phyloP scores from a whole-genome alignment of 805 yeast genomes.

The Starmerella kuoi region DNA sequence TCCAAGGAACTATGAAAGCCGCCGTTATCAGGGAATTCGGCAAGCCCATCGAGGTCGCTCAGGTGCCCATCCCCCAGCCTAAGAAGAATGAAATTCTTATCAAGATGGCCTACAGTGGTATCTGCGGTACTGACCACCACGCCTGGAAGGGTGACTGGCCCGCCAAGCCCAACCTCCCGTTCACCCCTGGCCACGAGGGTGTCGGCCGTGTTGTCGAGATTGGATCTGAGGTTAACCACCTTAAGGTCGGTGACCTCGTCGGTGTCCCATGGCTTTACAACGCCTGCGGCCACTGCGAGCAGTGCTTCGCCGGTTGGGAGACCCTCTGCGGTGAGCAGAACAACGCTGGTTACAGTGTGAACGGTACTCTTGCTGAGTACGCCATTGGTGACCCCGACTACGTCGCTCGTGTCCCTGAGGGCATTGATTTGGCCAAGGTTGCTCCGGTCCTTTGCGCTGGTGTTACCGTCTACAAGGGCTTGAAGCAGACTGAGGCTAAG shows the following conservation, averaged over 20 bases:
- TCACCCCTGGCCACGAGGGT: slow-evolving; percentile 86
- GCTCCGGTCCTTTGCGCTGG: slow-evolving; percentile 88
- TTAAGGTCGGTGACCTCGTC: slow-evolving; percentile 68
- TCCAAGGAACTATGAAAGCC: slow-evolving; percentile 36
- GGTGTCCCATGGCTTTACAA: slow-evolving; percentile 79
- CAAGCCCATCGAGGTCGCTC: slow-evolving; percentile 54
- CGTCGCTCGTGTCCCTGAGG: slow-evolving; percentile 67
- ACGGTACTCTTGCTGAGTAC: slow-evolving; percentile 85
- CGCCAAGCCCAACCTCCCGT: slow-evolving; percentile 55
- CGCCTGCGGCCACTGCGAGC: slow-evolving; percentile 66
- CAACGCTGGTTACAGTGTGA: slow-evolving; percentile 77
- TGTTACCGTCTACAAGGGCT: slow-evolving; percentile 80
- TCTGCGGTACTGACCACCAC: slow-evolving; percentile 88
- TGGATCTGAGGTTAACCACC: slow-evolving; percentile 56
- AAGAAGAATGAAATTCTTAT: slow-evolving; percentile 65
- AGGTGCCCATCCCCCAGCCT: slow-evolving; percentile 71
- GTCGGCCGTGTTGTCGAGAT: slow-evolving; percentile 74
- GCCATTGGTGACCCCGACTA: slow-evolving; percentile 81
- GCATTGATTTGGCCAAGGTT: slow-evolving; percentile 59
- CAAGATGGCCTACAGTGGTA: slow-evolving; percentile 79
- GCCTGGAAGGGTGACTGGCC: slow-evolving; percentile 96
- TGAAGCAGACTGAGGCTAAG: slow-evolving; percentile 58
- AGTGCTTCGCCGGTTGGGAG: slow-evolving; percentile 54
- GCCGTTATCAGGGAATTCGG: slow-evolving; percentile 54
- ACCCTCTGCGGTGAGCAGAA: slow-evolving; percentile 58